Conservation (phyloP, 129 eudicot genomes). For the Escallonia herrerae region DNA sequence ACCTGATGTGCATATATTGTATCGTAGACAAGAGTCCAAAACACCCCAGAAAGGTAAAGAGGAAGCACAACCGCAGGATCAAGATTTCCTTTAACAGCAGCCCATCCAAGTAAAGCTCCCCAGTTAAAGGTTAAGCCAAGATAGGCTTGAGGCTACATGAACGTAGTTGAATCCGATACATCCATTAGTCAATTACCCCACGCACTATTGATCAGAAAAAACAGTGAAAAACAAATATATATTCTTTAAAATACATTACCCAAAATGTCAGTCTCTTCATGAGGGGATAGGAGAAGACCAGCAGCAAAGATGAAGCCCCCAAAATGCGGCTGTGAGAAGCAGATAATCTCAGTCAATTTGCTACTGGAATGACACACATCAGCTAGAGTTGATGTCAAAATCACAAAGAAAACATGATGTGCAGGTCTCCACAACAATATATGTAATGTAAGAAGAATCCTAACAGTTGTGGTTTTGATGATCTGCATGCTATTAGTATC, state of each 20-base stretch:
- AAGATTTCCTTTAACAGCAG: conserved; percentile 84
- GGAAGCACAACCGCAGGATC: conserved; percentile 81
- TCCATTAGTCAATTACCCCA: conserved; percentile 11
- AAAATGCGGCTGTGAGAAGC: conserved; percentile 58
- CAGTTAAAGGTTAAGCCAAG: conserved; percentile 91
- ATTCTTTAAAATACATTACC: conserved; percentile 33
- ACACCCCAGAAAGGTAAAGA: conserved; percentile 73
- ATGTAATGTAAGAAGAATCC: not conserved
- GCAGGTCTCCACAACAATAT: not conserved
- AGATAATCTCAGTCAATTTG: conserved; percentile 12
- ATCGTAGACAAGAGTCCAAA: conserved; percentile 94
- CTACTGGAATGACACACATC: not conserved
- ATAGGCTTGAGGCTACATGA: conserved; percentile 90
- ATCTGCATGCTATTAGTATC: too few species aligned
- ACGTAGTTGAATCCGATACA: conserved; percentile 9
- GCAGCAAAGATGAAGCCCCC: conserved; percentile 92
- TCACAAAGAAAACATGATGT: not conserved
- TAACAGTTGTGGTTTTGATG: not conserved
- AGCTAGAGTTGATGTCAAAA: not conserved
- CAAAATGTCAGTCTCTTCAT: conserved; percentile 98
- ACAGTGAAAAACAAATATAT: conserved; percentile 7
- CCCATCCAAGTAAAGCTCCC: conserved; percentile 95
- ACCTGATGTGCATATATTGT: conserved; percentile 99
- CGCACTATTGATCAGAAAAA: not conserved
- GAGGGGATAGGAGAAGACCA: conserved; percentile 89